phyloP scores from a whole-genome alignment of 169 alveolate genomes.

The Prorocentrum cordatum region DNA sequence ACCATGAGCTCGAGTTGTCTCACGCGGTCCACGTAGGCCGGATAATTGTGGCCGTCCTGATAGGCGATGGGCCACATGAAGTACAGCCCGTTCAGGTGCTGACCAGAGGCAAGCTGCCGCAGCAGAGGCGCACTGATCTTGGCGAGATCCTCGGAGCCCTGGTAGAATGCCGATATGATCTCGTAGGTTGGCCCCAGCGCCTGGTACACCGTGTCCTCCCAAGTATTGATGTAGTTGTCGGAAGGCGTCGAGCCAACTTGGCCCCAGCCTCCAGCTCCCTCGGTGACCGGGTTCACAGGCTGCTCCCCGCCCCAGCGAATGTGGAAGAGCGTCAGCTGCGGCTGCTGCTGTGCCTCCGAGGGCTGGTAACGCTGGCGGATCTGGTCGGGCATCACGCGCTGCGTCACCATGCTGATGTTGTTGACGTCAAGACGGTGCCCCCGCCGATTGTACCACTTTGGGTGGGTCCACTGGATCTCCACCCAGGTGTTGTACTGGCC shows the following conservation, averaged over 20 bases:
- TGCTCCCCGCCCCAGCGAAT: conserved; percentile 68
- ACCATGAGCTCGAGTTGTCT: conserved; percentile 40
- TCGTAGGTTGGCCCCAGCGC: conserved; percentile 57
- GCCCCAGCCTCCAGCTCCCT: conserved; percentile 69
- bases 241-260: conserved; percentile 1
- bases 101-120: not conserved
- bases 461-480: conserved; percentile 60
- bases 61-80: conserved; percentile 69
- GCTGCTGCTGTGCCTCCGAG: not conserved
- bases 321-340: conserved; percentile 13
- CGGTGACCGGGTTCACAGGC: conserved; percentile 35
- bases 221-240: conserved; percentile 60
- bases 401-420: conserved; percentile 24
- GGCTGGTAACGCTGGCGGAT: not conserved
- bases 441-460: not conserved
- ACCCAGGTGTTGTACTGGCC: conserved; percentile 31
- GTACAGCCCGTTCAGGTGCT: conserved; percentile 30
- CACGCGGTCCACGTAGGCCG: conserved; percentile 38
- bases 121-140: not conserved
- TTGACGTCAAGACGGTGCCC: conserved; percentile 26
- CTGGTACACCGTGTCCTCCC: conserved; percentile 18
- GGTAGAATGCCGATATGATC: conserved; percentile 35
- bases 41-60: conserved; percentile 37
- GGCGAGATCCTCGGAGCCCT: conserved; percentile 35
- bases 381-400: conserved; percentile 59